These are phyloP conservation scores for Hordeum pubiflorum DNA, from an alignment of 202 grass and related monocot genomes.

Conservation along the genomic window DNA sequence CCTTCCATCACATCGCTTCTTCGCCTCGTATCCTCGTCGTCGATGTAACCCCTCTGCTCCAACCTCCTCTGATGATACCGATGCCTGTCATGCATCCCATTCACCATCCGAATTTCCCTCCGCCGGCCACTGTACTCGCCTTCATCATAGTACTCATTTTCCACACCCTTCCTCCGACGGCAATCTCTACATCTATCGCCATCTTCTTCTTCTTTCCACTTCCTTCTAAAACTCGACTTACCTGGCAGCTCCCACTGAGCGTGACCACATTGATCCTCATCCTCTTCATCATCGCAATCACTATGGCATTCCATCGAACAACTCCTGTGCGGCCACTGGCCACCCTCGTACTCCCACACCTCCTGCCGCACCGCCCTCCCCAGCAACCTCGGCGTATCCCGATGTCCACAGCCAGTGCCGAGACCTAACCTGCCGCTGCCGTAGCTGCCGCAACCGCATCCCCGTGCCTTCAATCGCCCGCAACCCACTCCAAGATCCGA, in stretches of 20 bases:
- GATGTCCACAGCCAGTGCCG: not conserved
- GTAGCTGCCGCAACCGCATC: constrained; percentile 4
- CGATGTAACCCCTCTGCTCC: constrained; percentile 26
- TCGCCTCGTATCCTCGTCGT: constrained; percentile 23
- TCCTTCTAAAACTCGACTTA: not conserved
- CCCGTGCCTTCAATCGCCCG: constrained; percentile 4
- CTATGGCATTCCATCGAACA: constrained; percentile 36
- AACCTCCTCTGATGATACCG: constrained; percentile 20
- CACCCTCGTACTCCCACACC: constrained; percentile 40
- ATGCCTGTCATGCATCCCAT: constrained; percentile 7
- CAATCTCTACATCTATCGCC: constrained; percentile 28
- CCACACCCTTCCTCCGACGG: constrained; percentile 16
- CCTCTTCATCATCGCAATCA: constrained; percentile 22
- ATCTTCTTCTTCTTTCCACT: constrained; percentile 31
- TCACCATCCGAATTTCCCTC: constrained; percentile 23
- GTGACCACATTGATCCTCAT: constrained; percentile 22
- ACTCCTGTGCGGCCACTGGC: constrained; percentile 38
- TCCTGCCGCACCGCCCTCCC: constrained; percentile 29
- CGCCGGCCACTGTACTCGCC: constrained; percentile 10
- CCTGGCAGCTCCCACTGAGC: constrained; percentile 19
- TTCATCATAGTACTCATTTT: constrained; percentile 26
- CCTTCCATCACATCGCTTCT: constrained; percentile 18
- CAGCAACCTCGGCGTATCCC: constrained; percentile 19
- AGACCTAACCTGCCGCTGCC: not conserved
- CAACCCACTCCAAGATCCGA: constrained; percentile 25